Conservation (phyloP, 345 rosid genomes). For the Orychophragmus violaceus region DNA sequence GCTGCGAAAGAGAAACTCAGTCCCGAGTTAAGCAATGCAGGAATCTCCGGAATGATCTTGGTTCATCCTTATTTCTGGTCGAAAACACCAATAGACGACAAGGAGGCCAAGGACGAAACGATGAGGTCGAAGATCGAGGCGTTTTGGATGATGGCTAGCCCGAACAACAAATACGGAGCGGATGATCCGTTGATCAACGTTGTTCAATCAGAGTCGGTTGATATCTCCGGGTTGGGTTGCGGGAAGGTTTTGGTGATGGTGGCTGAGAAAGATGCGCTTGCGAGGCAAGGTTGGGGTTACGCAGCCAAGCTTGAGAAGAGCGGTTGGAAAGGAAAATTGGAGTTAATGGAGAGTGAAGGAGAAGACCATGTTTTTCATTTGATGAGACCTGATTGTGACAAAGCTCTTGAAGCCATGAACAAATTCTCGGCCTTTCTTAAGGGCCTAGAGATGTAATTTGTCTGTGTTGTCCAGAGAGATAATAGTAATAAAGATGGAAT, state of each 20-base stretch:
- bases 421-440: background rate
- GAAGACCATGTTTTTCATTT: background rate
- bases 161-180: constrained; percentile 32
- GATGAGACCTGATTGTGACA: background rate
- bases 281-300: background rate
- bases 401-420: background rate
- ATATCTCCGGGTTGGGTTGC: constrained; percentile 34
- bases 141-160: constrained; percentile 35
- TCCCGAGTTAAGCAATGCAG: constrained; percentile 6
- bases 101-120: constrained; percentile 27
- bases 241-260: constrained; percentile 39
- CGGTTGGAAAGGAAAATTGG: background rate
- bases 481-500: background rate
- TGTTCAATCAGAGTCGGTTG: constrained; percentile 26
- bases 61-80: constrained; percentile 56
- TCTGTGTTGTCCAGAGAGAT: background rate
- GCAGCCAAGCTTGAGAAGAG: background rate
- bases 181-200: constrained; percentile 56
- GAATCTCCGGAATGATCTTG: constrained; percentile 34
- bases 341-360: background rate
- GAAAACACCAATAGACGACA: constrained; percentile 23
- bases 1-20: constrained; percentile 30
- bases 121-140: constrained; percentile 32
- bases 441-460: background rate
- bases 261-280: constrained; percentile 40